phyloP scores from a whole-genome alignment of 192 early-diverging fungal genomes.

The Chytriomyces hyalinus region DNA sequence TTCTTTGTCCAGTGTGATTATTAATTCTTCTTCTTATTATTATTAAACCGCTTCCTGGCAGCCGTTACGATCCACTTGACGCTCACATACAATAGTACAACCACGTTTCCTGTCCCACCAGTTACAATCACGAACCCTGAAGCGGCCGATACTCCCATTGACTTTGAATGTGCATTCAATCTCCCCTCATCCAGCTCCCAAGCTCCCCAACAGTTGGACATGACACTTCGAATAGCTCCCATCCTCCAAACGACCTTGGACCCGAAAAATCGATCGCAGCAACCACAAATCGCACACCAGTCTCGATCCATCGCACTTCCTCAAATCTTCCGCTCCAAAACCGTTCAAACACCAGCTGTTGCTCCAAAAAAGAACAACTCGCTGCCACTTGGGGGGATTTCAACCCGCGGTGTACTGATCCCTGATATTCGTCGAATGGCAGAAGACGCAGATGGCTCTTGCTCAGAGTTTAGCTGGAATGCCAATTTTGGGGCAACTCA shows the following conservation, averaged over 20 bases:
- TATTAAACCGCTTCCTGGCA: not conserved
- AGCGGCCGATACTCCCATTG: not conserved
- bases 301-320: conserved; percentile 24
- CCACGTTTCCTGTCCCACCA: conserved; percentile 22
- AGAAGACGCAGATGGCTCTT: not conserved
- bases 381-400: conserved; percentile 23
- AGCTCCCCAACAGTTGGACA: conserved; percentile 15
- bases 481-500: not conserved
- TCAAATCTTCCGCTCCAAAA: conserved; percentile 6
- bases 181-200: not conserved
- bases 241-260: not conserved
- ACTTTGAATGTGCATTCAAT: conserved; percentile 29
- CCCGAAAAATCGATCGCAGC: not conserved
- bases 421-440: conserved; percentile 10
- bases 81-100: conserved; percentile 15
- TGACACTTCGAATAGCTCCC: conserved; percentile 15
- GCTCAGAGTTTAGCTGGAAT: conserved; percentile 3
- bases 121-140: not conserved
- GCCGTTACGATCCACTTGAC: conserved; percentile 21
- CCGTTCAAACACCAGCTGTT: not conserved
- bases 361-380: not conserved
- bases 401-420: conserved; percentile 17
- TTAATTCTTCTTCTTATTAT: not conserved
- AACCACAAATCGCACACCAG: not conserved
- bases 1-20: not conserved